Base-by-base conservation (phyloP, 2,329 filamentous ascomycete species). In the Curvularia sp. region DNA sequence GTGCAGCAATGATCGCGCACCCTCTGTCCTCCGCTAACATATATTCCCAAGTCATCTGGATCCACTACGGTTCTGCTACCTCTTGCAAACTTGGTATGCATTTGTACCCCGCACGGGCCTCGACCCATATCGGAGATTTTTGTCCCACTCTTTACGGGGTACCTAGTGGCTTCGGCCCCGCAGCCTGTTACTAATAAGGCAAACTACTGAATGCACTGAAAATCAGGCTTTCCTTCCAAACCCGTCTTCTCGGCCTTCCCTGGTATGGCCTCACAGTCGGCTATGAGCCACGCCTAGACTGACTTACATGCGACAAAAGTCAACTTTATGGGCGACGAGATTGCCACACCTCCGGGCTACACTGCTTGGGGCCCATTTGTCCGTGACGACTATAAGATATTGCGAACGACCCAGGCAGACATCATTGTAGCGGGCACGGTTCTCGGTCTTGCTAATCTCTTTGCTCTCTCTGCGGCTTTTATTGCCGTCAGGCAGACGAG, bases 391-490 rank as follows among this genome's bases (percentile, higher is more conserved):
- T 74, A 68, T 38, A 22, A 53, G 4, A 48, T 64, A 15, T 57
- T 65, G 28, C 56, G 59, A 6, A 63, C 72, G 51, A 72, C 57
- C 4, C 58, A 52, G 4, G 38, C 53, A 8, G 67, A 67, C 31
- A 52, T 73, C 13, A 64, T 60, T 9, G 49, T 71, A 18, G 69
- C 69, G 8, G 44, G 63, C 10, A 48, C 60, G 2, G 62, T 66
- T 1, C 72, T 71, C 44, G 63, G 57, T 1, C 30, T 73, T 4
- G 60, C 69, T 9, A 59, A 63, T 8, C 1, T 68, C 6, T 69
- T 71, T 55, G 69, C 62, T 4, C 43, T 62, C 12, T 47, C 60
- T 10, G 69, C 74, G 6, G 66, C 75, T 35, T 79, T 73, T 52
- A 61, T 69, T 38, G 77, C 72, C 7, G 44, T 61, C 28, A 57